phyloP scores from a whole-genome alignment of 2,329 filamentous ascomycete genomes.

The Talaromyces marneffei region DNA sequence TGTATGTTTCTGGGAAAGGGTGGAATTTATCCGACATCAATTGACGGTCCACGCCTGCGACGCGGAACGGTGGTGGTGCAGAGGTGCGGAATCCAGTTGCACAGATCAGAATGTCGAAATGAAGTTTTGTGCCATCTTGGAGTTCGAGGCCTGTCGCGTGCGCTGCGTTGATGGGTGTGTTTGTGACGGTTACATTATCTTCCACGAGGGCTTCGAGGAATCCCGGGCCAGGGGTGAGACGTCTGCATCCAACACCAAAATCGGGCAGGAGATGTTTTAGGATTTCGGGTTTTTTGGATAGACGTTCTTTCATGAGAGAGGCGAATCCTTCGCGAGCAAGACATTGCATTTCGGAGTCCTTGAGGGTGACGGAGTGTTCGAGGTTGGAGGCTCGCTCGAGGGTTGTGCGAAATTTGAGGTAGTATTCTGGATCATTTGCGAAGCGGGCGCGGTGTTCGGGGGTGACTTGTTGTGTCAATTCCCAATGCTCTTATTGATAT shows the following conservation, averaged over 20 bases:
- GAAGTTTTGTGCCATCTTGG: not conserved
- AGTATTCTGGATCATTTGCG: not conserved
- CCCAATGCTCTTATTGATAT: too few species aligned
- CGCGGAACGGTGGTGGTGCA: not conserved
- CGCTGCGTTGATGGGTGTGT: not conserved
- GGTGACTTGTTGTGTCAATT: not conserved
- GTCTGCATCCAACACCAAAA: constrained; percentile 23
- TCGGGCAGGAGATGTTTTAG: constrained; percentile 32
- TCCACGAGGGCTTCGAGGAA: not conserved
- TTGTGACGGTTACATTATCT: not conserved
- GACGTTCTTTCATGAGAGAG: not conserved
- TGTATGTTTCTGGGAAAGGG: not conserved
- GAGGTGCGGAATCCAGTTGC: not conserved
- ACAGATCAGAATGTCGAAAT: not conserved
- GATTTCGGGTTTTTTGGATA: constrained; percentile 11
- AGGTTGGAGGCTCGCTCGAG: not conserved
- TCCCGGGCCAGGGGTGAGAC: not conserved
- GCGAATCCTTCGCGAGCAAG: not conserved
- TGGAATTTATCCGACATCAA: not conserved
- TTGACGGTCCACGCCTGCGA: not conserved
- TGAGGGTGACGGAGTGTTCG: not conserved
- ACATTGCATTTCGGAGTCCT: not conserved
- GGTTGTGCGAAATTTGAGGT: not conserved
- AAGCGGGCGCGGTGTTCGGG: not conserved
- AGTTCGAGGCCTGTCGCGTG: not conserved